Evolutionary conservation across 768 basidiomycete species (phyloP), one percentile per base, ranked within the genome.

Genomic region (Tephrocybe sp.): DNA sequence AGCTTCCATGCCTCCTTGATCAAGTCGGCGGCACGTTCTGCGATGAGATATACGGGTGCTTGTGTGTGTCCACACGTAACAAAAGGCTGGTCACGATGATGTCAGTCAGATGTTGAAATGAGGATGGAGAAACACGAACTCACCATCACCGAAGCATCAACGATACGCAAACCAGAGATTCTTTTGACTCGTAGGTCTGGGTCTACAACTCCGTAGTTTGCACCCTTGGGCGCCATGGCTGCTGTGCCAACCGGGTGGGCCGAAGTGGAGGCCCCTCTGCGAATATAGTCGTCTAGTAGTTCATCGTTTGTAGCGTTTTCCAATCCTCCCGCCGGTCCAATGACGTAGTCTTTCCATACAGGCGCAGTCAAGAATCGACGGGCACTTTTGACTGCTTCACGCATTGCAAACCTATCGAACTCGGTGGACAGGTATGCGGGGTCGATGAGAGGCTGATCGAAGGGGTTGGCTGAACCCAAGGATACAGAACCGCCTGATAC

Each of bases 381-480:
- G 0, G 50, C 56, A 12, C 54, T 49, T 22, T 54, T 47, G 29
- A 65, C 48, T 4, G 57, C 64, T 29, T 59, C 40, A 1, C 42
- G 34, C 55, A 66, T 61, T 12, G 48, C 54, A 18, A 46, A 52
- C 10, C 60, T 41, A 47, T 65, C 66, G 36, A 60, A 60, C 12
- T 38, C 45, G 12, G 39, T 45, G 11, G 43, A 57, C 10, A 72
- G 66, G 61, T 77, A 71, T 42, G 69, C 70, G 0, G 75, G 73
- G 54, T 80, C 69, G 56, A 80, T 76, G 15, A 61, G 45, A 0
- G 78, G 77, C 34, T 60, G 38, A 25, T 64, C 67, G 62, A 77
- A 78, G 15, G 74, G 65, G 54, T 69, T 60, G 6, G 64, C 66
- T 4, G 74, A 70, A 36, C 64, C 71, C 50, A 77, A 54, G n/a